Base-by-base conservation (phyloP, 768 basidiomycete species). In the Tricholoma saponaceum region DNA sequence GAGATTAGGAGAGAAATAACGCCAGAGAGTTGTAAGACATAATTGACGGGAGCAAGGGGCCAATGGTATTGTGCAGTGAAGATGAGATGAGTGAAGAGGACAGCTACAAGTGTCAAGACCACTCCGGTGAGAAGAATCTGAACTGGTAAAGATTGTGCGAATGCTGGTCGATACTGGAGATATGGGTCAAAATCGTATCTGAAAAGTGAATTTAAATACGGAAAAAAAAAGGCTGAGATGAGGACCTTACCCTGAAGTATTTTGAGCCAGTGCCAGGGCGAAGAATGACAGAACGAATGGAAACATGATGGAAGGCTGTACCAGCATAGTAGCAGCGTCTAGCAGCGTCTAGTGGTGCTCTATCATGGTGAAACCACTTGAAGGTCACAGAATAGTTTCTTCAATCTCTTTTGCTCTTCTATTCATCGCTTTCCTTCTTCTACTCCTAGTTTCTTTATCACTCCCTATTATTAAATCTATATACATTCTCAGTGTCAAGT, bases 21-120 rank as follows among this genome's bases (percentile, higher is more conserved):
- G 7, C 91, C 92, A 2, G 86, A 84, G 12, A 98, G 69, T 69
- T 98, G 97, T 32, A 98, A 84, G 54, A 86, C 78, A 72, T 92
- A 99, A 75, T 99, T 99, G 66, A 91, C 82, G 5, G 87, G 89
- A 0, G 95, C 93, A 39, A 99, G 86, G 0, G 94, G 92, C 82
- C 90, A 92, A 71, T 99, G 97, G 62, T 96, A 98, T 68, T 96
- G 93, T 0, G 89, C 90, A 4, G 97, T 98, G 75, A 99, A 97
- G 58, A 94, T 70, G 62, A 99, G 86, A 64, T 98, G 95, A 56
- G 97, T 85, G 64, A 97, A 79, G 43, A 99, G 86, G 18, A 96
- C 88, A 46, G 81, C 77, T 46, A 90, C 83, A 59, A 98, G 83
- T 9, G 96, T 91, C 60, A 96, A 75, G 5, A 92, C 84, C 60